These are phyloP conservation scores for Alternaria rosae DNA, from an alignment of 2,329 filamentous ascomycete species.

Conservation along the genomic window DNA sequence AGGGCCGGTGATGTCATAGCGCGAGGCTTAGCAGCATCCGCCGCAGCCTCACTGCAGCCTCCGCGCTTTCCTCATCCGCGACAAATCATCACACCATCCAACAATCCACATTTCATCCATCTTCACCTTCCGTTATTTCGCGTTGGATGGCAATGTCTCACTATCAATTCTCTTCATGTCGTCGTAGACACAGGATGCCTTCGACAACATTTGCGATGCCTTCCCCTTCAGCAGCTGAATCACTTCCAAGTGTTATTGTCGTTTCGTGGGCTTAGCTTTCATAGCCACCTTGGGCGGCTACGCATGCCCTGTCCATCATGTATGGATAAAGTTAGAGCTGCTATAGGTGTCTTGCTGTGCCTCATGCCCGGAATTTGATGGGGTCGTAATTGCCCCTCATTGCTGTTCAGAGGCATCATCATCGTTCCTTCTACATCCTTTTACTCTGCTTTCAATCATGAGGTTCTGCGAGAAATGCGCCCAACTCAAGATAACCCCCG, in stretches of 20 bases:
- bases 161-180: neutral
- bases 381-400: neutral
- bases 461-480: neutral
- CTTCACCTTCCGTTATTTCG: neutral
- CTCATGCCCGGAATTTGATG: neutral
- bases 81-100: neutral
- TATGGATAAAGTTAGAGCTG: neutral
- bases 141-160: neutral
- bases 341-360: neutral
- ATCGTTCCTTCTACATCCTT: accelerated
- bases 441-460: neutral
- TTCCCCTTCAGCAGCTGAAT: neutral
- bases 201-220: neutral
- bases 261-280: neutral
- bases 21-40: neutral
- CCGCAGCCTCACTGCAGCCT: neutral
- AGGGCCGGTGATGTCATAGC: neutral
- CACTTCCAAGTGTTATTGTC: neutral
- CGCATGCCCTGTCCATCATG: neutral
- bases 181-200: neutral
- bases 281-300: neutral
- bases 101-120: neutral
- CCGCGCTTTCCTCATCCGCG: neutral
- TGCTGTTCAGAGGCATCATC: neutral
- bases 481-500: neutral